A percentile compares a stretch with the other conserved stretches of the same genome.
phyloP scores from a whole-genome alignment of 352 stramenopile species.

The Pythium phragmitis region DNA sequence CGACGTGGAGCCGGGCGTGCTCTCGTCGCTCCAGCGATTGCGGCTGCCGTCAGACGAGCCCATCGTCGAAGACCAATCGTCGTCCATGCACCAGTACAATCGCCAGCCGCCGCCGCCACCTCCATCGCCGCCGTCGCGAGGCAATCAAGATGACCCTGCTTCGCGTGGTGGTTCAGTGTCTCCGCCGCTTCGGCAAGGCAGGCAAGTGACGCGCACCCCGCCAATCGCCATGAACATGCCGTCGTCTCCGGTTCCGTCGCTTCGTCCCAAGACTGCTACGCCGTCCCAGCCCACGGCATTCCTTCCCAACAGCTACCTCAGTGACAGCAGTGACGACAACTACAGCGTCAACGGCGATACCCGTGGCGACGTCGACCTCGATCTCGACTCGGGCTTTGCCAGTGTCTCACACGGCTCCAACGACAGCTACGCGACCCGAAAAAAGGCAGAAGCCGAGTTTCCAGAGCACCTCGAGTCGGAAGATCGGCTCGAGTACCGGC shows the following conservation, averaged over 20 bases:
- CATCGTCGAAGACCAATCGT: background rate
- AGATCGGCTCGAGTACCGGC: constrained; percentile 16
- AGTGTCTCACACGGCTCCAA: constrained; percentile 2
- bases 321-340: constrained; percentile 11
- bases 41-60: constrained; percentile 12
- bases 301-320: constrained; percentile 18
- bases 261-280: constrained; percentile 10
- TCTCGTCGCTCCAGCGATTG: constrained; percentile 9
- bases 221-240: constrained; percentile 9
- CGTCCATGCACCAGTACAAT: background rate
- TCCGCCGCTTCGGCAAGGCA: background rate
- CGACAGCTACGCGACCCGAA: constrained; percentile 22
- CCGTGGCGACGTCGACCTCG: background rate
- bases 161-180: background rate
- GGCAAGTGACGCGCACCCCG: background rate
- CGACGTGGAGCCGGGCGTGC: constrained; percentile 4
- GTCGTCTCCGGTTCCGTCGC: constrained; percentile 13
- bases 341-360: constrained; percentile 9
- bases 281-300: background rate
- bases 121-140: background rate
- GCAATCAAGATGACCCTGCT: background rate
- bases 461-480: constrained; percentile 17
- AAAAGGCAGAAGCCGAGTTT: background rate
- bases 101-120: background rate
- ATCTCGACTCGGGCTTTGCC: constrained; percentile 1